Evolutionary conservation across 2,329 filamentous ascomycete genomes (phyloP).

Genomic region (Zarea fungicola): DNA sequence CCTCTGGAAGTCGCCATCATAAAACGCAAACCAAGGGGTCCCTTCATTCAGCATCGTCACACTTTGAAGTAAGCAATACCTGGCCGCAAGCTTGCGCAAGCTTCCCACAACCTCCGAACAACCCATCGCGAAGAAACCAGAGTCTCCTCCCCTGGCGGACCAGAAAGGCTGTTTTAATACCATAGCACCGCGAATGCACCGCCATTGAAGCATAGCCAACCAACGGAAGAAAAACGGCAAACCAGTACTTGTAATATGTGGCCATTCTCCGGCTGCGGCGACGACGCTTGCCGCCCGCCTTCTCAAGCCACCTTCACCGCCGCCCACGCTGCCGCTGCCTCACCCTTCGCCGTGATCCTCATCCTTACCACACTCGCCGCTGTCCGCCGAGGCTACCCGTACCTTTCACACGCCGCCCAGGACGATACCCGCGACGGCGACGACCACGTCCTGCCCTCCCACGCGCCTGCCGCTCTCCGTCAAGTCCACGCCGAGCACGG

Average conservation of each 20-base stretch:
- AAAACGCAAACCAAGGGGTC: too few relatives aligned
- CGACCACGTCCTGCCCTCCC: constrained; percentile 56
- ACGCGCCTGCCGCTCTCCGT: constrained; percentile 54
- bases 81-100: too few relatives aligned
- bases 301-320: constrained; percentile 36
- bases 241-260: constrained; percentile 29
- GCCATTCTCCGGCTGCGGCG: constrained; percentile 48
- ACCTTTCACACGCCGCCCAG: constrained; percentile 53
- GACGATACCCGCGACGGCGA: constrained; percentile 46
- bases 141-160: too few relatives aligned
- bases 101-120: too few relatives aligned
- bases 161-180: too few relatives aligned
- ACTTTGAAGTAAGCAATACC: too few relatives aligned
- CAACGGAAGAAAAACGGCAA: too few relatives aligned
- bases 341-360: constrained; percentile 70
- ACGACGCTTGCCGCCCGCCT: constrained; percentile 50
- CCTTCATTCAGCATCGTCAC: too few relatives aligned
- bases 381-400: constrained; percentile 64
- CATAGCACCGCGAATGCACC: too few relatives aligned
- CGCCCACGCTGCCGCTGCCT: constrained; percentile 52
- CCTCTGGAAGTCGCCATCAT: too few relatives aligned
- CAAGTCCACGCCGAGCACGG: constrained; percentile 56
- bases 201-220: not conserved
- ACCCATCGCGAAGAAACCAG: too few relatives aligned
- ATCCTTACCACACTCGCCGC: constrained; percentile 56